Evolutionary conservation across 2,329 filamentous ascomycete genomes (phyloP), one percentile per base, ranked within the genome.

Genomic region (Cyanodermella asteris): DNA sequence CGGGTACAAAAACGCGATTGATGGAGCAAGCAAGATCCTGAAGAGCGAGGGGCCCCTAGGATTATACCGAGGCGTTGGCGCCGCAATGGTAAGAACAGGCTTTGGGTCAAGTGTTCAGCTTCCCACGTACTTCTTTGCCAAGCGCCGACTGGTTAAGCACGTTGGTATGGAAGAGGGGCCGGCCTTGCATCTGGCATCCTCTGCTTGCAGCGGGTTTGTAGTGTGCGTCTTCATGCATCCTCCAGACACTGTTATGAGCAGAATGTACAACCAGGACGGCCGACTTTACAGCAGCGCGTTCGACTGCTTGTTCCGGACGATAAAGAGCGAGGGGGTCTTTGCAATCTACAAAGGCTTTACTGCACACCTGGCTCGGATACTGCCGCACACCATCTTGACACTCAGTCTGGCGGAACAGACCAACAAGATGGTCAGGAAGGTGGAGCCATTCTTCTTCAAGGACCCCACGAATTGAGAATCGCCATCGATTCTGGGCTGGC

Each of bases 141-240:
- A 97, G 60, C 61, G 87, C 32, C 60, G 76, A 38, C 54, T 97
- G 38, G 64, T 78, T 30, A 71, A 64, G 41, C 81, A 93, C 44
- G 51, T 84, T 27, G 80, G 72, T 22, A 81, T 94, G 73, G 59
- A 87, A 42, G 87, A 97, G 44, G 84, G 87, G 2, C 76, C 80
- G 18, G 72, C 75, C 22, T 55, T 97, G 41, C 87, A 97, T 47
- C 56, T 97, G 36, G 64, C 78, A 18, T 91, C 80, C 47, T 91
- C 81, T 39, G 72, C 84, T 4, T 71, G 68, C 18, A 91, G 80
- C 41, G 87, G 87, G 1, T 91, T 97, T 41, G 87, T 91, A 8
- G 87, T 97, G 11, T 97, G 87, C 55, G 78, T 77, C 38, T 72
- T 94, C 34, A 97, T 97, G 87, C 87, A 97, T 43, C 87, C 87